Percentiles rank a stretch among this genome's conserved stretches.
These are phyloP conservation scores for Coleophoma crateriformis DNA, from an alignment of 2,329 filamentous ascomycete genomes.

Conservation along the genomic window DNA sequence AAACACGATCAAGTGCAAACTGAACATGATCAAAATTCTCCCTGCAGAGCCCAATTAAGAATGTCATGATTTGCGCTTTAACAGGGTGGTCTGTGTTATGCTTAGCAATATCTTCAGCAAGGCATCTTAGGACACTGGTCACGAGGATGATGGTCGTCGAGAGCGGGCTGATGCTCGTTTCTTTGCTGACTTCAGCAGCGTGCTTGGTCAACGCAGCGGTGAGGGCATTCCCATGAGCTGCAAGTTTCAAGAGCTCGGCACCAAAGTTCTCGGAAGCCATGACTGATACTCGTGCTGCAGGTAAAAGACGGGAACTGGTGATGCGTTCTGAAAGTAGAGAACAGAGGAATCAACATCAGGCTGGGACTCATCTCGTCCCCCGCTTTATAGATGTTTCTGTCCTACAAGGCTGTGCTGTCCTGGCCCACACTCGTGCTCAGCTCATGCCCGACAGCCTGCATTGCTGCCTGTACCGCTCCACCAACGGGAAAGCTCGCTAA, in stretches of 20 bases:
- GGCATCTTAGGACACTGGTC: not conserved
- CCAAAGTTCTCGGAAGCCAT: too few species aligned
- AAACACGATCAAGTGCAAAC: not conserved
- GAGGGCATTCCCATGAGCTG: not conserved
- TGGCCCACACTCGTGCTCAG: too few species aligned
- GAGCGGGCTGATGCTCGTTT: not conserved
- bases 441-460: not conserved
- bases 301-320: too few species aligned
- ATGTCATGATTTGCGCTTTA: not conserved
- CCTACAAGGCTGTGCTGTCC: too few species aligned
- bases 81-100: not conserved
- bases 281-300: too few species aligned
- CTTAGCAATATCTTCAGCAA: not conserved
- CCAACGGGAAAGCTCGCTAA: not conserved
- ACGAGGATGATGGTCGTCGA: not conserved
- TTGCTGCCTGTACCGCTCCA: not conserved
- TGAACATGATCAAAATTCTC: not conserved
- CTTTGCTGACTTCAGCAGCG: not conserved
- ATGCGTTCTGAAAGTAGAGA: too few species aligned
- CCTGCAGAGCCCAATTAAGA: not conserved
- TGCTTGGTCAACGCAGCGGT: not conserved
- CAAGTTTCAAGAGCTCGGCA: not conserved
- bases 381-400: too few species aligned
- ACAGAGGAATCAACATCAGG: too few species aligned
- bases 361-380: too few species aligned